Evolutionary conservation across 345 rosid species (phyloP).

Genomic region (Boechera retrofracta): DNA sequence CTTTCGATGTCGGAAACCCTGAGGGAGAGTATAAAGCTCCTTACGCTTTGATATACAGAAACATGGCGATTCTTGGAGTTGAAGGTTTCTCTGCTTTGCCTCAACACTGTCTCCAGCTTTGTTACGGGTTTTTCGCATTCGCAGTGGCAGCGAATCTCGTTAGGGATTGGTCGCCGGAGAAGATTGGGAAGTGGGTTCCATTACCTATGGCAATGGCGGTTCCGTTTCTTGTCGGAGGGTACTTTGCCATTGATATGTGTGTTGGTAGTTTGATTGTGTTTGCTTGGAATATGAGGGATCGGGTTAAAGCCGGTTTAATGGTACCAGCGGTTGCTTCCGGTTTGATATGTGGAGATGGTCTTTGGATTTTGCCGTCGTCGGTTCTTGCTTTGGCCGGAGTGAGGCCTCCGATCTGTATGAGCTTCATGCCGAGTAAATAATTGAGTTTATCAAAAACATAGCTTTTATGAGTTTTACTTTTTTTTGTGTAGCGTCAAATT

Average conservation of each 20-base stretch:
- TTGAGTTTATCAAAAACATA: background rate
- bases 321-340: conserved; percentile 51
- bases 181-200: conserved; percentile 53
- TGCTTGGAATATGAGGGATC: conserved; percentile 51
- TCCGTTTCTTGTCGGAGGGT: conserved; percentile 57
- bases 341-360: conserved; percentile 52
- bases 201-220: conserved; percentile 62
- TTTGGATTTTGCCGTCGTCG: conserved; percentile 52
- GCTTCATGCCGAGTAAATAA: conserved; percentile 36
- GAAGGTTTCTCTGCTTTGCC: conserved; percentile 64
- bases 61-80: conserved; percentile 61
- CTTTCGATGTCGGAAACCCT: conserved; percentile 53
- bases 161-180: conserved; percentile 41
- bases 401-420: conserved; percentile 49
- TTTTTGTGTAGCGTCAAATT: conserved; percentile 18
- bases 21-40: conserved; percentile 56
- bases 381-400: conserved; percentile 50
- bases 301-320: conserved; percentile 46
- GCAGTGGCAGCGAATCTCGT: conserved; percentile 49
- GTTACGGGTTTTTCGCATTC: conserved; percentile 49
- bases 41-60: conserved; percentile 52
- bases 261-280: conserved; percentile 60
- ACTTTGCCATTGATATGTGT: conserved; percentile 60
- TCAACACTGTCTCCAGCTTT: conserved; percentile 52
- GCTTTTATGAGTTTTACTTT: background rate